A percentile compares a stretch with the other conserved stretches of the same genome.
phyloP scores from a whole-genome alignment of 106 monocot genomes.

The Platanthera guangdongensis region DNA sequence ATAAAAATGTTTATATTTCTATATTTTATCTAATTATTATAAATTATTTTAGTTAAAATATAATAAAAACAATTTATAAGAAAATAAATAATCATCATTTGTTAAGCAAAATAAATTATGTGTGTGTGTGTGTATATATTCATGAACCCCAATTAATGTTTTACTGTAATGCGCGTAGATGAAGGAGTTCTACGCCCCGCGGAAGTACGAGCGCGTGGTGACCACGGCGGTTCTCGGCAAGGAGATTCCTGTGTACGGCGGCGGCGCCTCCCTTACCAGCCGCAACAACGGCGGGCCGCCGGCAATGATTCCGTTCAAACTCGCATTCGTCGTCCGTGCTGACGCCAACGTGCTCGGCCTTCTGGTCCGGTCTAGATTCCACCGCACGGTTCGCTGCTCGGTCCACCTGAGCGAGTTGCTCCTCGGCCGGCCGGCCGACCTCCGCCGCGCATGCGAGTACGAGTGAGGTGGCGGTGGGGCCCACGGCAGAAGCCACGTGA shows the following conservation, averaged over 20 bases:
- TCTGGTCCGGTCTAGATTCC: constrained; percentile 78
- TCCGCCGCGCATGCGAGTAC: constrained; percentile 35
- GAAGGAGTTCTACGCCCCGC: constrained; percentile 62
- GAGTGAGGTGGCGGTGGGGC: constrained; percentile 13
- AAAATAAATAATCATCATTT: no score
- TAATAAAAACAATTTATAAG: background rate
- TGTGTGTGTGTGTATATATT: no score
- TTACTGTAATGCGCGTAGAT: constrained; percentile 29
- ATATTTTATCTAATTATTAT: background rate
- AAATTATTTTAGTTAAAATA: background rate
- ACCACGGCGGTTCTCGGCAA: constrained; percentile 29
- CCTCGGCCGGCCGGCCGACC: constrained; percentile 37
- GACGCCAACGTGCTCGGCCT: constrained; percentile 60
- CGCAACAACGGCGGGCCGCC: constrained; percentile 31
- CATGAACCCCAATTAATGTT: background rate
- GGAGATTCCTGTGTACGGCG: constrained; percentile 80
- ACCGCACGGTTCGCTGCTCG: constrained; percentile 55
- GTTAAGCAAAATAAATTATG: no score
- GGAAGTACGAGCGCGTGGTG: constrained; percentile 57
- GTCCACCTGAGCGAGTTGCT: constrained; percentile 37
- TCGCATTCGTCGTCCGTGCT: constrained; percentile 53
- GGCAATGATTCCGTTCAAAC: constrained; percentile 43
- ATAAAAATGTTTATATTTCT: no score
- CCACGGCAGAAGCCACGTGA: background rate
- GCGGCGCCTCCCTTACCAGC: constrained; percentile 49